Base-by-base conservation (phyloP, 805 yeast species). In the Pichia phayaonensis region DNA sequence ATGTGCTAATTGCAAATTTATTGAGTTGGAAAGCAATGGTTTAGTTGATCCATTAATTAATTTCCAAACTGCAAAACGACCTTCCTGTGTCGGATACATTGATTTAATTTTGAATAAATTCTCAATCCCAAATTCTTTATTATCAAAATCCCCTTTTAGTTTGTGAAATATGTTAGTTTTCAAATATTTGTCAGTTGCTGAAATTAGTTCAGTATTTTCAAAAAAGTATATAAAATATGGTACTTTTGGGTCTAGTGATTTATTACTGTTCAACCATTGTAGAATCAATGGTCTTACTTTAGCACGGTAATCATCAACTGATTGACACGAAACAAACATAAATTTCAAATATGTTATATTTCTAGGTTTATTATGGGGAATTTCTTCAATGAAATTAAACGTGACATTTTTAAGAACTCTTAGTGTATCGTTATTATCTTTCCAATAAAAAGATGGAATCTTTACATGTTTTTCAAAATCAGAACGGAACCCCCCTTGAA, bases 251-350 rank as follows among this genome's bases (percentile, higher is more conserved):
- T 77, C 74, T 49, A 77, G 46, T 61, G 68, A 50, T 52, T 70
- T 57, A 55, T 71, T 57, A 42, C 72, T 58, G 48, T 75, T 71
- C 24, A 86, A 70, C 98, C 99, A 94, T 56, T 85, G 94, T 45
- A 74, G 76, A 22, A 90, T 79, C 56, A 89, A 70, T 1, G 95
- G 96, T 40, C 99, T 76, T 0, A 86, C 89, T 59, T 84, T 86
- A 0, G 84, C 65, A 53, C 95, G 72, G 64, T 92, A 92, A 1
- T 79, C 79, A 16, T 92, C 98, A 20, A 84, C 64, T 42, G 77
- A 79, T 6, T 79, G 81, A 53, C 84, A 78, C 49, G 76, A 76
- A 8, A 92, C 73, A 50, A 90, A 77, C 71, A 92, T 81, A 21
- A 90, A 61, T 55, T 84, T 75, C 44, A 86, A 69, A 56, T 84